Base-by-base conservation (phyloP, 2,329 filamentous ascomycete genomes). In the Aspergillus ibericus region DNA sequence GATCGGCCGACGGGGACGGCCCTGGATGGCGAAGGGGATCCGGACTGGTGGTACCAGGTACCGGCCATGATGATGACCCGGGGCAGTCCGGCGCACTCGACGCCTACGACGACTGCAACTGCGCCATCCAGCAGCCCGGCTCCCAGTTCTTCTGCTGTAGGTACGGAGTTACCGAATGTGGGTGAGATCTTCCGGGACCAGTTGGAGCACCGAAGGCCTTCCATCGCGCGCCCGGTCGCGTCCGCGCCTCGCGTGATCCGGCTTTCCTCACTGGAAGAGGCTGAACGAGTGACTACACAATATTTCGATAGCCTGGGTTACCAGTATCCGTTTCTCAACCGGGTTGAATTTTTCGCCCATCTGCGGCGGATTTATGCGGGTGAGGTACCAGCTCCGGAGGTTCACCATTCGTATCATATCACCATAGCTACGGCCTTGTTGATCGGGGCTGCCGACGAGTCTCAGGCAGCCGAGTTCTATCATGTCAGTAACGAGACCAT, bases 151-250 rank as follows among this genome's bases (percentile, higher is more conserved):
- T 32, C 66, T 47, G 13, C 58, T 48, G 27, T 74, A 20, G 70
- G 70, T 0, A 65, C 69, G 0, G 72, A 75, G 48, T 57, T 76
- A 12, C 74, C 74, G 9, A 76, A 76, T 36, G 72, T 76, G 5
- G 72, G 74, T 10, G 74, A 76, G 56, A 74, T 76, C 36, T 75
- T 76, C 63, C 71, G 74, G 46, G 73, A 76, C 58, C 69, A 75
- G 47, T 59, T 76, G 8, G 74, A 76, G 62, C 70, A 76, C 55
- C 72, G 74, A 18, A 69, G 70, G 13, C 72, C 69, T 13, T 71
- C 72, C 1, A 63, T 74, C 9, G 71, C 74, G 13, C 72, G 74
- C 18, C 70, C 72, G 5, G 38, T 62, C 15, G 56, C 68, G 13
- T 66, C 68, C 3, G 66, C 71, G 5, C 72, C 72, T 22, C 70